phyloP scores from a whole-genome alignment of 495 filamentous ascomycete species.

The Friedmanniomyces endolithicus region DNA sequence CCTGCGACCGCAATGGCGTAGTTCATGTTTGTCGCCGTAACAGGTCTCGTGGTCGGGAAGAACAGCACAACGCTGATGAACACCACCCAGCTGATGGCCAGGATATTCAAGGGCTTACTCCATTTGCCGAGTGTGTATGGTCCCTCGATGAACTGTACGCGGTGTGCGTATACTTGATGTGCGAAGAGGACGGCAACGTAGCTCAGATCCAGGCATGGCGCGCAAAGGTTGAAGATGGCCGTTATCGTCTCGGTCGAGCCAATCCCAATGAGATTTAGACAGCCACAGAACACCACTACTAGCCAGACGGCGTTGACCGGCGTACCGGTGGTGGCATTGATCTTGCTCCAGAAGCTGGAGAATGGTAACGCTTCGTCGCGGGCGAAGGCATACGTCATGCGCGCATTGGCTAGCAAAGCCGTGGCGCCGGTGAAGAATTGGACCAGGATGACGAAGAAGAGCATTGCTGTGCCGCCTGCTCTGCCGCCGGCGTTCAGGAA shows the following conservation, averaged over 20 bases:
- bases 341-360: slow-evolving; percentile 47
- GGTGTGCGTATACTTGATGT: slow-evolving; percentile 45
- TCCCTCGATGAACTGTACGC: slow-evolving; percentile 49
- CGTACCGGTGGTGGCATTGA: slow-evolving; percentile 47
- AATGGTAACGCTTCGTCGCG: slow-evolving; percentile 58
- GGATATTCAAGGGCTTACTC: slow-evolving; percentile 45
- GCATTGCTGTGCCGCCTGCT: slow-evolving; percentile 51
- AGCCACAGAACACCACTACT: slow-evolving; percentile 49
- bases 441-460: slow-evolving; percentile 56
- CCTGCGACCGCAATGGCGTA: slow-evolving; percentile 55
- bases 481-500: slow-evolving; percentile 56
- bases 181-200: slow-evolving; percentile 59
- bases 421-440: slow-evolving; percentile 63
- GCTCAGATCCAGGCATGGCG: slow-evolving; percentile 55
- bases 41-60: slow-evolving; percentile 49
- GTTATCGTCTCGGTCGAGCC: slow-evolving; percentile 54
- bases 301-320: slow-evolving; percentile 63
- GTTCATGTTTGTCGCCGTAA: slow-evolving; percentile 58
- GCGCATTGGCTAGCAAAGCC: slow-evolving; percentile 56
- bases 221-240: slow-evolving; percentile 59
- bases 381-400: slow-evolving; percentile 64
- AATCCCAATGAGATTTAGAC: slow-evolving; percentile 55
- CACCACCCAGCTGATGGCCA: slow-evolving; percentile 51
- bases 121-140: slow-evolving; percentile 53
- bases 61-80: slow-evolving; percentile 59